Percentiles rank a stretch among this genome's conserved stretches.
These are phyloP conservation scores for Sequoiadendron giganteum DNA, from an alignment of 75 land plant species.

Conservation along the genomic window DNA sequence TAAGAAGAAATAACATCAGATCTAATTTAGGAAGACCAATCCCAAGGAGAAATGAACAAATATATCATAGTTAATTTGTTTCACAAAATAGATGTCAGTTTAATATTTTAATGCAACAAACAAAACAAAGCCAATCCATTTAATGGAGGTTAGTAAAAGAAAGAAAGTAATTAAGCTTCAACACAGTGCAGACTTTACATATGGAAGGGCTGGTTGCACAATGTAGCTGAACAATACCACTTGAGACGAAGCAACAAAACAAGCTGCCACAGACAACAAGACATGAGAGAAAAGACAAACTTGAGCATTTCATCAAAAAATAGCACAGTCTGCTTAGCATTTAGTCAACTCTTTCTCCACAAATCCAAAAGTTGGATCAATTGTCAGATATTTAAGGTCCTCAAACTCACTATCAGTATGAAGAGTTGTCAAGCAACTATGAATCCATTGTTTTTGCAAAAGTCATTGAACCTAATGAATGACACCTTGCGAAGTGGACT, in stretches of 20 bases:
- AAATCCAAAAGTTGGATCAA: no score
- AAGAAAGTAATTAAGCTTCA: neutral
- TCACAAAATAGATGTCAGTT: neutral
- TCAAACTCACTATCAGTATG: no score
- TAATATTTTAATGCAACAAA: neutral
- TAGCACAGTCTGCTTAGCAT: no score
- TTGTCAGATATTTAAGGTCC: no score
- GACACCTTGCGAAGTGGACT: no score
- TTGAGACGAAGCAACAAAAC: neutral
- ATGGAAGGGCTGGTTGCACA: neutral
- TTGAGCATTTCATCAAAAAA: neutral
- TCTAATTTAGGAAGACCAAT: neutral
- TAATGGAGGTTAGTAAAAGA: neutral
- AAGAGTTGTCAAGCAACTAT: no score
- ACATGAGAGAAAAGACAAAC: neutral
- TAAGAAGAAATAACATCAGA: neutral
- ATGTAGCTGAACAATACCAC: neutral
- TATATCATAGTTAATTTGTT: neutral
- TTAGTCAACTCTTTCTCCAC: no score
- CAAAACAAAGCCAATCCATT: neutral
- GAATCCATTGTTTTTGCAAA: no score
- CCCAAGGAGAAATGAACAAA: neutral
- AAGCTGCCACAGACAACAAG: neutral
- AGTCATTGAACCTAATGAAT: no score
- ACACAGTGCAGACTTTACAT: neutral